Evolutionary conservation across 192 early-diverging fungal genomes (phyloP), one percentile per base, ranked within the genome.

Genomic region (Gaertneriomyces semiglobifer): DNA sequence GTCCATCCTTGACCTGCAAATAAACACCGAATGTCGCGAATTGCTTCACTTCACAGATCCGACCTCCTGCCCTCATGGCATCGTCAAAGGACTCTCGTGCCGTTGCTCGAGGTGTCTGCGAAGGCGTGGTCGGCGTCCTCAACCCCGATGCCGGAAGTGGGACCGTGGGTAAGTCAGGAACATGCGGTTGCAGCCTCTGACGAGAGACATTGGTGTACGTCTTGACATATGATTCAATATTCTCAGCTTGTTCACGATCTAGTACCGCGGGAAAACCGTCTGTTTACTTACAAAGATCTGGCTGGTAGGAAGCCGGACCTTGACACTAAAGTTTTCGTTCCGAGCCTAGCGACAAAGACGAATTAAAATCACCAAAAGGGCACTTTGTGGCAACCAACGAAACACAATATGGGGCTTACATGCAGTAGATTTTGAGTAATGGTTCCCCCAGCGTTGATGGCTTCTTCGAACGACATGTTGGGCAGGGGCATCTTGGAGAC

Each of bases 41-140:
- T 57, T 57, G 16, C 55, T 57, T 57, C 20, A 57, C 55, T 57
- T 57, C 55, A 8, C 18, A n/a, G 60, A 61, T 61, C 10, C 42
- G 14, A 44, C 60, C 60, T 12, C 41, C 60, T 45, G 4, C 25
- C n/a, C 25, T 33, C 60, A 61, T 61, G 5, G 44, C 60, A 44
- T 42, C 55, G 18, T 57, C 55, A 57, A 57, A 57, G 2, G 55
- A 38, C 12, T 57, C 55, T 33, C 25, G 25, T 33, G 25, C 25
- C 25, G 25, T 33, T 33, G 25, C 25, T 33, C 25, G 25, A 33
- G 25, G 25, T 14, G 55, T 38, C 12, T 57, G 14, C 20, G 55
- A 14, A 3, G 55, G 48, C 8, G 12, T 33, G 55, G 38, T 33
- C 4, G 10, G 42, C 6, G 20, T 45, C n/a, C n/a, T 41, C 41